Conservation (phyloP, 495 filamentous ascomycete genomes). For the Penicillium parvum region DNA sequence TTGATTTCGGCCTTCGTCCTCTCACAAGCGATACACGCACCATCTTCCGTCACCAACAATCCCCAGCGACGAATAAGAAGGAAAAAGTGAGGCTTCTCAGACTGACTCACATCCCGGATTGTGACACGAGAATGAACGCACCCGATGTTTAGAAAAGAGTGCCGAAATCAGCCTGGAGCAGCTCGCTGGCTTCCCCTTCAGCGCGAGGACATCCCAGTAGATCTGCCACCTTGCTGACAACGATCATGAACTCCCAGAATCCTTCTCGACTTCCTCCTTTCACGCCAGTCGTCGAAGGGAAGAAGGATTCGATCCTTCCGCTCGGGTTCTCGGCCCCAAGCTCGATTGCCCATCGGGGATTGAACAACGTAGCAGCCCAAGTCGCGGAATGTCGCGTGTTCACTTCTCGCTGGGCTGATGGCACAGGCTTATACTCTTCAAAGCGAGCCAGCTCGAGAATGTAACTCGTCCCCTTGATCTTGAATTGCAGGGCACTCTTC, state of each 20-base stretch:
- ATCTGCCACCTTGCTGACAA: constrained; percentile 27
- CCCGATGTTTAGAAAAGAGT: too few relatives aligned
- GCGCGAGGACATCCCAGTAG: constrained; percentile 12
- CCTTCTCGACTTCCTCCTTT: too few relatives aligned
- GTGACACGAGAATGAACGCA: too few relatives aligned
- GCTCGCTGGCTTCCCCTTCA: too few relatives aligned
- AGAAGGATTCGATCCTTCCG: constrained; percentile 42
- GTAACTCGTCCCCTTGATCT: constrained; percentile 44
- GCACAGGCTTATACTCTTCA: constrained; percentile 39
- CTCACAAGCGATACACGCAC: too few relatives aligned
- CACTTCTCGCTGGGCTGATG: constrained; percentile 7
- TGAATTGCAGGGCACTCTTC: constrained; percentile 48
- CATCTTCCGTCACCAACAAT: too few relatives aligned
- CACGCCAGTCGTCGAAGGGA: constrained; percentile 32
- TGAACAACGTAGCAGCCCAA: constrained; percentile 48
- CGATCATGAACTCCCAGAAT: constrained; percentile 31
- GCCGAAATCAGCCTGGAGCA: constrained; percentile 31
- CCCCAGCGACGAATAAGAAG: too few relatives aligned
- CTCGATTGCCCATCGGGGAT: constrained; percentile 46
- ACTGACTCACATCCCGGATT: too few relatives aligned
- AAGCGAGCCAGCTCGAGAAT: constrained; percentile 54
- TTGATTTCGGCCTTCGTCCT: too few relatives aligned
- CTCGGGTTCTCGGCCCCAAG: background rate
- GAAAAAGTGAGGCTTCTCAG: too few relatives aligned
- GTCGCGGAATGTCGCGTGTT: constrained; percentile 8